Conservation (phyloP, 2,329 filamentous ascomycete species). For the Paecilomyces sp. region DNA sequence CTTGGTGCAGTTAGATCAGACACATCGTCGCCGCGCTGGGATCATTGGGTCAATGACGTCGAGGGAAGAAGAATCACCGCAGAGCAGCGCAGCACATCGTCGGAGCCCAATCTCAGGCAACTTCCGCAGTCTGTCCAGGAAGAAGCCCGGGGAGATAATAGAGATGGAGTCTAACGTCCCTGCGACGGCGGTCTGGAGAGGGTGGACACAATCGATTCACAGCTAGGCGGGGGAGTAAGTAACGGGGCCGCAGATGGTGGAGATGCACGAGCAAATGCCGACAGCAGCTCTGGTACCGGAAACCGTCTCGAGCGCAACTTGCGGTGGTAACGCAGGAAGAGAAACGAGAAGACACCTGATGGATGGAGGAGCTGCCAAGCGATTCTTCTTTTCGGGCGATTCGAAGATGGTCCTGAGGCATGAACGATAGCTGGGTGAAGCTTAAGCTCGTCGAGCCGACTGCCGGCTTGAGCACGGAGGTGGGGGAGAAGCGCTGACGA, state of each 20-base stretch:
- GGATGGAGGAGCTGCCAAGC: neutral
- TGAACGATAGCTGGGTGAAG: neutral
- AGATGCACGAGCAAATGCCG: neutral
- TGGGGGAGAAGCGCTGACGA: neutral
- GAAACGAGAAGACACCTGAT: neutral
- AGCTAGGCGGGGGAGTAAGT: slow-evolving; percentile 1
- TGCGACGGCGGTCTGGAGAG: neutral
- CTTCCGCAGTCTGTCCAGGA: slow-evolving; percentile 9
- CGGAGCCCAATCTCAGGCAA: slow-evolving; percentile 5
- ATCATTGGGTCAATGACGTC: slow-evolving; percentile 30
- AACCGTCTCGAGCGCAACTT: neutral
- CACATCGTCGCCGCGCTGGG: slow-evolving; percentile 5
- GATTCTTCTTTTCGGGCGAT: neutral
- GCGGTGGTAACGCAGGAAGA: neutral
- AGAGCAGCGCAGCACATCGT: slow-evolving; percentile 14
- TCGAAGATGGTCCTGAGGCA: neutral
- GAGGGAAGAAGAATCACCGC: slow-evolving; percentile 24
- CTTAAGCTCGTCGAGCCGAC: neutral
- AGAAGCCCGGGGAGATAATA: slow-evolving; percentile 3
- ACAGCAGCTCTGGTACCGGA: neutral
- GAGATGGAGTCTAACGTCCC: slow-evolving; percentile 1
- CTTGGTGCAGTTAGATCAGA: slow-evolving; percentile 4
- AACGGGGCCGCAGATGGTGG: neutral
- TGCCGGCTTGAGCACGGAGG: neutral
- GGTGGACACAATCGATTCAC: neutral